A percentile compares a stretch with the other conserved stretches of the same genome.
phyloP scores from a whole-genome alignment of 768 basidiomycete genomes.

The Pulveroboletus sp. region DNA sequence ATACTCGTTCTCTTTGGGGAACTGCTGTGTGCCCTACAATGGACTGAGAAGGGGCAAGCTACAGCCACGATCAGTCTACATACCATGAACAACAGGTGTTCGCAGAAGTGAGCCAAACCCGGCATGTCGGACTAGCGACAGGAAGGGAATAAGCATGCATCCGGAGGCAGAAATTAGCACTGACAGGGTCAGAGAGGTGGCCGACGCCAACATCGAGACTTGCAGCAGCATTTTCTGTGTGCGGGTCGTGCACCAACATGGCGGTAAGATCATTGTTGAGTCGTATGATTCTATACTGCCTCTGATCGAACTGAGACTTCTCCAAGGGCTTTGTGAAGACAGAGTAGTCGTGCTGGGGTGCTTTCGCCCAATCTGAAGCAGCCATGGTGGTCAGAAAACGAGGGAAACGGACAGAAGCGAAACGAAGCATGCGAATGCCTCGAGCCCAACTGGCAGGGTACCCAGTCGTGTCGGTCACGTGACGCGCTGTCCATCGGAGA shows the following conservation, averaged over 20 bases:
- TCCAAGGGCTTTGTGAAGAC: constrained; percentile 59
- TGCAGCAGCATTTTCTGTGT: constrained; percentile 91
- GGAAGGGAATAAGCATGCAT: neutral
- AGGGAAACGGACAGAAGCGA: constrained; percentile 12
- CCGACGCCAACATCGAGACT: constrained; percentile 94
- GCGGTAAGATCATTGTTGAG: constrained; percentile 91
- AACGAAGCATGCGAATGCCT: constrained; percentile 7
- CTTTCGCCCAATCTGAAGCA: constrained; percentile 18
- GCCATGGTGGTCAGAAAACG: constrained; percentile 25
- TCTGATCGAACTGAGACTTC: constrained; percentile 72
- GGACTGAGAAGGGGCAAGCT: neutral
- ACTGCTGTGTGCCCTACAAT: constrained; percentile 71
- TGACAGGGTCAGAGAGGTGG: constrained; percentile 87
- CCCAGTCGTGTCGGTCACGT: too few species aligned
- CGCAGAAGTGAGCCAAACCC: constrained; percentile 92
- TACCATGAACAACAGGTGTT: constrained; percentile 95
- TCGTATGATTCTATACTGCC: constrained; percentile 75
- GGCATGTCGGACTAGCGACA: constrained; percentile 73
- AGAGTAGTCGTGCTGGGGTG: constrained; percentile 34
- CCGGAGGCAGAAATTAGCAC: constrained; percentile 24
- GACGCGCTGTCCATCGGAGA: constrained; percentile 1
- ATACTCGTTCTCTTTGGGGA: constrained; percentile 93
- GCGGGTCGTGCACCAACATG: constrained; percentile 75
- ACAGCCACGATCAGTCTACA: constrained; percentile 18
- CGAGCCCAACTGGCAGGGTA: neutral